phyloP scores from a whole-genome alignment of 495 filamentous ascomycete genomes.

The Hyaloscypha bicolor region DNA sequence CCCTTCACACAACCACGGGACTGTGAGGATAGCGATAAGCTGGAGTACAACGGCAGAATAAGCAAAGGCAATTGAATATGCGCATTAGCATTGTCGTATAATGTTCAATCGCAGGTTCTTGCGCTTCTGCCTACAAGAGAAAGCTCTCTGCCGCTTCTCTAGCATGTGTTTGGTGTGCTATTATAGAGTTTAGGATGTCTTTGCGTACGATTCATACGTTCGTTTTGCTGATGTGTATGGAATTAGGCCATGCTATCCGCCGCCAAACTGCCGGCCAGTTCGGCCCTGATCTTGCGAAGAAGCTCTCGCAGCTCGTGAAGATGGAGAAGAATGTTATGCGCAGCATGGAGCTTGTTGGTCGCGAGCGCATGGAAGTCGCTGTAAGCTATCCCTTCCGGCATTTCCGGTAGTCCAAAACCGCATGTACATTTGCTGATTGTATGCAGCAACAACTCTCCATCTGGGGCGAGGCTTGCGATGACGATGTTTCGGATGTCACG shows the following conservation, averaged over 20 bases:
- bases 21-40: background rate
- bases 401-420: background rate
- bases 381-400: constrained; percentile 53
- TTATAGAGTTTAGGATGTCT: constrained; percentile 7
- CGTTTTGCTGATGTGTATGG: constrained; percentile 17
- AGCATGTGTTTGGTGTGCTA: background rate
- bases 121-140: constrained; percentile 3
- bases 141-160: background rate
- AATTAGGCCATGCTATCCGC: constrained; percentile 87
- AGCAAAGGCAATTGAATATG: background rate
- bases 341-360: constrained; percentile 91
- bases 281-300: constrained; percentile 94
- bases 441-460: constrained; percentile 93
- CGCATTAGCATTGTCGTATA: constrained; percentile 3
- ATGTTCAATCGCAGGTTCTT: constrained; percentile 16
- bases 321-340: constrained; percentile 99
- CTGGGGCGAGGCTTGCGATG: constrained; percentile 95
- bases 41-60: background rate
- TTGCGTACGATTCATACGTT: constrained; percentile 1
- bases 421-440: background rate
- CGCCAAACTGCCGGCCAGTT: constrained; percentile 90
- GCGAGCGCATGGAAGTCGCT: constrained; percentile 97
- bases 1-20: background rate
- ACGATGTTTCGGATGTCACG: constrained; percentile 97
- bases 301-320: constrained; percentile 96